Conservation (phyloP, 2,329 filamentous ascomycete species). For the Botrytis paeoniae region DNA sequence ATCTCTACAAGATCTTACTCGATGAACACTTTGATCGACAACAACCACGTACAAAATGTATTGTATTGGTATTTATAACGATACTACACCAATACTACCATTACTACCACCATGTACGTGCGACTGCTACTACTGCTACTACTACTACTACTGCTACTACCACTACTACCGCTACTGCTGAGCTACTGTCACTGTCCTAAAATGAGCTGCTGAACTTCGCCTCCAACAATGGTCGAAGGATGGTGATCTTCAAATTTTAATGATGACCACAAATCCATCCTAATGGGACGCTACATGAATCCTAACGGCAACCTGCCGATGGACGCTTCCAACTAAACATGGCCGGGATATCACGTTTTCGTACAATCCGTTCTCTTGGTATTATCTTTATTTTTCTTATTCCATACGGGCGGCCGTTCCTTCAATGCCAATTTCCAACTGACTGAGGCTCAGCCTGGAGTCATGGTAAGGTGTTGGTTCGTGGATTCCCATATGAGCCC, state of each 20-base stretch:
- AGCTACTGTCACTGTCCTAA: background rate
- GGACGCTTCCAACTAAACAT: background rate
- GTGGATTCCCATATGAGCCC: background rate
- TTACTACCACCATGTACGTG: background rate
- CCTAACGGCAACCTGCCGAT: constrained; percentile 6
- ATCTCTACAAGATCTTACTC: background rate
- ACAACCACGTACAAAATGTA: background rate
- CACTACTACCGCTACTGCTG: background rate
- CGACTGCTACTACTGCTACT: background rate
- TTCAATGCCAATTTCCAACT: background rate
- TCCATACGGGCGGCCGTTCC: background rate
- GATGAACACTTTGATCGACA: background rate
- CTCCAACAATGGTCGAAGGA: constrained; percentile 7
- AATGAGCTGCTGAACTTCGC: constrained; percentile 7
- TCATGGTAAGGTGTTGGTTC: background rate
- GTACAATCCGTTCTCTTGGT: background rate
- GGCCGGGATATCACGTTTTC: background rate
- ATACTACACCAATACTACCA: background rate
- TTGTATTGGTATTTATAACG: background rate
- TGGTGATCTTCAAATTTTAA: constrained; percentile 15
- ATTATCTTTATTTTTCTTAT: background rate
- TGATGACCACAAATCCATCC: constrained; percentile 16
- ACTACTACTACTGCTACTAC: background rate
- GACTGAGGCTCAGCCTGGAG: background rate
- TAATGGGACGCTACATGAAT: constrained; percentile 14